Evolutionary conservation across 2,329 filamentous ascomycete genomes (phyloP).

Genomic region (Trichoderma simmonsii): DNA sequence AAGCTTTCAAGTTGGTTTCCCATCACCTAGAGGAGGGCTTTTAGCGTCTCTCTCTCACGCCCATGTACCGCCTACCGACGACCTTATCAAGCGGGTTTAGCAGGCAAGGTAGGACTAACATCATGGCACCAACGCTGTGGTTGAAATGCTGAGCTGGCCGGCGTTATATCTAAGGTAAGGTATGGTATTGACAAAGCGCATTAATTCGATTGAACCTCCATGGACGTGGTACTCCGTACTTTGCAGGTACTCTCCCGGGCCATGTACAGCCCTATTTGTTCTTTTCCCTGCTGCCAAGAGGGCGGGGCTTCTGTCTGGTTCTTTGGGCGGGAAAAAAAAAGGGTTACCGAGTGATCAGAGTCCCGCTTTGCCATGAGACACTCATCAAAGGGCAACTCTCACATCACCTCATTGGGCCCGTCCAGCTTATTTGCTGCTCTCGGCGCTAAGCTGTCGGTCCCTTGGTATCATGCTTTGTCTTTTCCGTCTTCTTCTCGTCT

Average conservation of each 20-base stretch:
- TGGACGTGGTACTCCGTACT: neutral
- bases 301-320: neutral
- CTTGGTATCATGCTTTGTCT: neutral
- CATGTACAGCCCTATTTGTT: slow-evolving; percentile 7
- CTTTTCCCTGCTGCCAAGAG: slow-evolving; percentile 10
- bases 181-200: neutral
- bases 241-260: neutral
- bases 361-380: slow-evolving; percentile 18
- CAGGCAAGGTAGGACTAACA: neutral
- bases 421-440: slow-evolving; percentile 9
- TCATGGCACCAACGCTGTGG: neutral
- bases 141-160: neutral
- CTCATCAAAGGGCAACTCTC: slow-evolving; percentile 11
- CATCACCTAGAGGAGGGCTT: neutral
- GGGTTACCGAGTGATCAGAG: slow-evolving; percentile 18
- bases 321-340: slow-evolving; percentile 4
- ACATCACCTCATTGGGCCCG: neutral
- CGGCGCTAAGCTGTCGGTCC: neutral
- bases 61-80: neutral
- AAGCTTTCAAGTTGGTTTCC: neutral
- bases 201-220: neutral
- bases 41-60: neutral
- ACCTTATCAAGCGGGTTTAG: neutral
- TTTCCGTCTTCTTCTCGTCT: neutral
- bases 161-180: neutral